A percentile compares a stretch with the other conserved stretches of the same genome.
phyloP scores from a whole-genome alignment of 2,329 filamentous ascomycete species.

The Apiospora rasikravindrae region DNA sequence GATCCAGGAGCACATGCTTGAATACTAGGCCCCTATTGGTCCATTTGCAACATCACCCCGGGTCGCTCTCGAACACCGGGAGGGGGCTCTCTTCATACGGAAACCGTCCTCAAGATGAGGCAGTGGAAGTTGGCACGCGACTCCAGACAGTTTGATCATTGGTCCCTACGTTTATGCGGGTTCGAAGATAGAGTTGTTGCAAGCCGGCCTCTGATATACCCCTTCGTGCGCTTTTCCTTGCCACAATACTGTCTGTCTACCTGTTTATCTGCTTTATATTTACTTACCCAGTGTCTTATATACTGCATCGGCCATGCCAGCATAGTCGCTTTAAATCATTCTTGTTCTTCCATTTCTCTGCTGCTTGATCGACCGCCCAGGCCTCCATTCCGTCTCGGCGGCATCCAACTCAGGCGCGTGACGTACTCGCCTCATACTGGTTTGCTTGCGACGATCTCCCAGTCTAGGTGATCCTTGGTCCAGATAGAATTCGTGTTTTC shows the following conservation, averaged over 20 bases:
- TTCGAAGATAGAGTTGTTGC: constrained; percentile 11
- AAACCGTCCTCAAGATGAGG: constrained; percentile 7
- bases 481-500: neutral
- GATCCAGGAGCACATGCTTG: constrained; percentile 3
- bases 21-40: neutral
- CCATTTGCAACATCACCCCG: neutral
- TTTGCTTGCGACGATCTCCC: neutral
- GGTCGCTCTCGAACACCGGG: neutral
- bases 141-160: constrained; percentile 13
- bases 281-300: neutral
- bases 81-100: constrained; percentile 12
- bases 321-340: constrained; percentile 2
- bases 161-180: constrained; percentile 9
- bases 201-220: constrained; percentile 2
- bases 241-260: neutral
- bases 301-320: neutral
- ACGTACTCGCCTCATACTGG: neutral
- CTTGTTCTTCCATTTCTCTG: neutral
- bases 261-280: neutral
- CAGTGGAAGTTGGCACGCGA: constrained; percentile 11
- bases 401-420: neutral
- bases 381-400: neutral
- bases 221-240: constrained; percentile 15
- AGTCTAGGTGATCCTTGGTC: neutral
- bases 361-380: neutral